phyloP scores from a whole-genome alignment of 1,139 yeast species.

The Magnusiomyces suaveolens region DNA sequence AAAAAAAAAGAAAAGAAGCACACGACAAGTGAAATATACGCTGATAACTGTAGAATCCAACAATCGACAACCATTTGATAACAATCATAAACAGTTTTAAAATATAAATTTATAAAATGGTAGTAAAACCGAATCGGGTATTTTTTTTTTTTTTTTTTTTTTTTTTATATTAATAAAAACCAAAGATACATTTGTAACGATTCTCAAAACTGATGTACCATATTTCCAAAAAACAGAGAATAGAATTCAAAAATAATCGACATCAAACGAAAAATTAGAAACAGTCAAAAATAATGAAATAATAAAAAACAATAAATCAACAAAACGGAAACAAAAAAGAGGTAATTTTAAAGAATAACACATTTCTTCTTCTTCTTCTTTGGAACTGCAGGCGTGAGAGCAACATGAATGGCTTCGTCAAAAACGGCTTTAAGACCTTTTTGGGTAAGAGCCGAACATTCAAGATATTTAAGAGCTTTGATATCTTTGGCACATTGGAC shows the following conservation, averaged over 20 bases:
- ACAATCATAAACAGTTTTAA: no score
- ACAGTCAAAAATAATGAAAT: not conserved
- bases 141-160: no score
- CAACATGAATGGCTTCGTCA: constrained; percentile 65
- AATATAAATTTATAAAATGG: no score
- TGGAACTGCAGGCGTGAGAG: constrained; percentile 67
- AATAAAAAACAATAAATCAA: not conserved
- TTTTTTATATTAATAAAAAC: no score
- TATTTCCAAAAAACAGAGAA: not conserved
- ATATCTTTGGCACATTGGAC: constrained; percentile 87
- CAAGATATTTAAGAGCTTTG: constrained; percentile 86
- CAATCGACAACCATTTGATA: no score
- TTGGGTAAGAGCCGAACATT: constrained; percentile 92
- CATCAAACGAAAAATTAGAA: not conserved
- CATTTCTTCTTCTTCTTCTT: constrained; percentile 40
- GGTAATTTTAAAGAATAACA: constrained; percentile 1
- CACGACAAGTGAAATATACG: no score
- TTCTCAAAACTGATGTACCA: no score
- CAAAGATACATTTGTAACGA: no score
- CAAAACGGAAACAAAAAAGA: not conserved
- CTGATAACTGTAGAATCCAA: no score
- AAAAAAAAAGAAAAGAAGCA: no score
- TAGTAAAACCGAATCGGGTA: no score
- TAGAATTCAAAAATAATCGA: not conserved
- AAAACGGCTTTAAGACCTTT: constrained; percentile 61